Evolutionary conservation across 2,329 filamentous ascomycete species (phyloP), one percentile per base, ranked within the genome.

Genomic region (Epichloe baconii): DNA sequence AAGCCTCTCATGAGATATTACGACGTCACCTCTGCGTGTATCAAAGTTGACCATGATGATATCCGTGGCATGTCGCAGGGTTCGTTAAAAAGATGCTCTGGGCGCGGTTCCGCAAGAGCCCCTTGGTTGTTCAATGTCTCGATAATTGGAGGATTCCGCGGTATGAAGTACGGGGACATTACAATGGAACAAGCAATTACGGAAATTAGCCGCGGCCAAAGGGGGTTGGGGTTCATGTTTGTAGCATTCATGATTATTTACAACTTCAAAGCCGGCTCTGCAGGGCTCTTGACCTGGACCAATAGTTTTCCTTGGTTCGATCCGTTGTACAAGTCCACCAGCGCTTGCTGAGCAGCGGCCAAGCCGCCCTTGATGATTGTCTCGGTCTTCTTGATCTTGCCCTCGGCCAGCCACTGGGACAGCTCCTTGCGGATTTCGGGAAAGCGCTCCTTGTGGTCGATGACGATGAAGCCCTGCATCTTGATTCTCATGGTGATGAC

Each of bases 391-490:
- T 86, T 80, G 55, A 90, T 66, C 68, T 82, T 86, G 47, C 86
- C 86, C 62, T 87, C 79, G 2, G 71, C 69, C n/a, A 88, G 62
- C 85, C 85, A 89, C 55, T 77, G 65, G 1, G 75, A 74, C 14
- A 89, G 68, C 58, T 88, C 74, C 61, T 75, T 70, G 57, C 76
- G 67, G 1, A 83, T 86, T 42, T 68, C 64, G 0, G 72, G 61
- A 62, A 77, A 85, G 59, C 83, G 72, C 49, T 75, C 68, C 4
- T 64, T 66, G 60, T 76, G 86, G 63, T 89, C 86, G 51, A 86
- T 78, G 47, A 88, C 77, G 55, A 89, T 83, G 66, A 90, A 89
- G 0, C 83, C 83, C 67, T 84, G 74, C 72, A 86, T 79, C 49
- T 69, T 74, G 61, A 81, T 76, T 53, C 78, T 68, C 72, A 78